phyloP scores from a whole-genome alignment of 768 basidiomycete genomes.

The Tulasnella sp. region DNA sequence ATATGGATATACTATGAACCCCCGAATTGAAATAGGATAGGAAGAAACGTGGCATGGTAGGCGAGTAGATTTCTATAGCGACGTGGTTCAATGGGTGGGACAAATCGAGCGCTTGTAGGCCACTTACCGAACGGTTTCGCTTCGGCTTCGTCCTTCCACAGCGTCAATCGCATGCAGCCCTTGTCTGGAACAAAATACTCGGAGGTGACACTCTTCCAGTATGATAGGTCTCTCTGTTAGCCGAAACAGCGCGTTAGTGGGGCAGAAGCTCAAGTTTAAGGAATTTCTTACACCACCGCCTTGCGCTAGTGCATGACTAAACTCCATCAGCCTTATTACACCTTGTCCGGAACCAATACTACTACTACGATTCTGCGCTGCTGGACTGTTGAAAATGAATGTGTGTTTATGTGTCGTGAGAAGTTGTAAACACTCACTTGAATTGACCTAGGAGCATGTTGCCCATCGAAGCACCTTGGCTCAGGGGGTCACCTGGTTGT shows the following conservation, averaged over 20 bases:
- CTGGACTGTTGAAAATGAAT: neutral
- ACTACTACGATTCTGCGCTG: neutral
- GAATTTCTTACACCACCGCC: conserved; percentile 38
- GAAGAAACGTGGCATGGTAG: conserved; percentile 73
- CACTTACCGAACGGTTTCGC: conserved; percentile 72
- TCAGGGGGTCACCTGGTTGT: too few species aligned
- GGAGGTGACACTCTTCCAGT: conserved; percentile 52
- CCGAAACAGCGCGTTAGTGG: neutral
- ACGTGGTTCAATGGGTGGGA: neutral
- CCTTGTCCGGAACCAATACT: conserved; percentile 41
- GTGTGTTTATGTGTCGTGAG: too few species aligned
- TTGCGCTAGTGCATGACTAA: conserved; percentile 49
- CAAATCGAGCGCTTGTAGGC: neutral
- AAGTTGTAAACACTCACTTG: conserved; percentile 8
- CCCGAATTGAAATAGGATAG: conserved; percentile 74
- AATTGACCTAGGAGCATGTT: neutral
- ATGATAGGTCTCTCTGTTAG: conserved; percentile 23
- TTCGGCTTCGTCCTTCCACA: conserved; percentile 83
- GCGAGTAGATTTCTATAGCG: conserved; percentile 57
- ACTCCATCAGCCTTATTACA: conserved; percentile 48
- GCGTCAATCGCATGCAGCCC: conserved; percentile 61
- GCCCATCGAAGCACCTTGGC: too few species aligned
- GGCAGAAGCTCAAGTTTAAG: conserved; percentile 14
- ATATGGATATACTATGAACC: conserved; percentile 70
- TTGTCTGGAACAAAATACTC: conserved; percentile 54